A percentile compares a stretch with the other conserved stretches of the same genome.
phyloP scores from a whole-genome alignment of 148 eudicot genomes.

The Rhododendron vialii region DNA sequence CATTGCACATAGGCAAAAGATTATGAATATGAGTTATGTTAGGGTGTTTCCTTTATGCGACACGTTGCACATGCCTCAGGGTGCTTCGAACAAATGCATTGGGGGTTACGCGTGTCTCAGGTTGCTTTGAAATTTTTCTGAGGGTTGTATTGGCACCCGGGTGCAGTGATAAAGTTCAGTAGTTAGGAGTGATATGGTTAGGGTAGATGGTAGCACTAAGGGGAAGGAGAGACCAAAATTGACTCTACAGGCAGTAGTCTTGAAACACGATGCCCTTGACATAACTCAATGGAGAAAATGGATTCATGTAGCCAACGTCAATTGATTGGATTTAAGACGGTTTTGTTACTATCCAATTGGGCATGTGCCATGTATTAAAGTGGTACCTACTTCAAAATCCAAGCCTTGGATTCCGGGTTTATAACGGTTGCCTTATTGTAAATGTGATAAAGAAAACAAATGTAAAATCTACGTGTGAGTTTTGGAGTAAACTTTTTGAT shows the following conservation, averaged over 20 bases:
- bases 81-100: background rate
- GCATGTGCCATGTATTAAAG: background rate
- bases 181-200: background rate
- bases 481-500: background rate
- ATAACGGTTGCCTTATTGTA: background rate
- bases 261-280: background rate
- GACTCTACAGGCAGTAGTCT: background rate
- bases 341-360: background rate
- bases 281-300: background rate
- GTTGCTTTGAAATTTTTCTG: background rate
- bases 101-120: background rate
- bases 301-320: background rate
- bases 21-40: background rate
- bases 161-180: background rate
- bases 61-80: background rate
- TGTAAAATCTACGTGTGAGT: background rate
- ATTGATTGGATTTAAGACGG: background rate
- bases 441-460: background rate
- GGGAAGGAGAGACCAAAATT: background rate
- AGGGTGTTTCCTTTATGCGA: background rate
- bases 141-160: background rate
- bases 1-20: background rate
- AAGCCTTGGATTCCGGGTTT: background rate
- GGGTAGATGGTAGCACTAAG: background rate
- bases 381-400: background rate